A percentile compares a stretch with the other conserved stretches of the same genome.
These are phyloP conservation scores for Bacterosira constricta DNA, from an alignment of 108 stramenopile species.

Conservation along the genomic window DNA sequence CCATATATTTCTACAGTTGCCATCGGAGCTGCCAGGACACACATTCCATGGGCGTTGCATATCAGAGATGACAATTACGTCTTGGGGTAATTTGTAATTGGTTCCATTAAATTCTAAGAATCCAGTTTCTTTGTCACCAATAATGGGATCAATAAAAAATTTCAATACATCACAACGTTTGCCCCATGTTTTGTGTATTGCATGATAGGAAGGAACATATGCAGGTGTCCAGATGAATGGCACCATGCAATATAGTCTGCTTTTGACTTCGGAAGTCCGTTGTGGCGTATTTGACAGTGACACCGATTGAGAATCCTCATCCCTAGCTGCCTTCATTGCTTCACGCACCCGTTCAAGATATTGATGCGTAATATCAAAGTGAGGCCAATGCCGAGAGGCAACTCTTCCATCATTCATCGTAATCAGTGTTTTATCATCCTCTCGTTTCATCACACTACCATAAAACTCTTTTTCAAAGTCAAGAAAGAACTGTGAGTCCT, in stretches of 20 bases:
- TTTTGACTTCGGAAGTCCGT: neutral
- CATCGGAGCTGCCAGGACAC: slow-evolving; percentile 9
- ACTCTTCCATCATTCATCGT: neutral
- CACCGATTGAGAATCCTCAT: neutral
- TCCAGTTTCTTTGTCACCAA: slow-evolving; percentile 10
- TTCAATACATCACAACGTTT: slow-evolving; percentile 34
- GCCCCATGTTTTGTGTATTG: slow-evolving; percentile 37
- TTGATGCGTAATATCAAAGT: slow-evolving; percentile 1
- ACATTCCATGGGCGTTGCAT: slow-evolving; percentile 32
- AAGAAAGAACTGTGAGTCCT: slow-evolving; percentile 12
- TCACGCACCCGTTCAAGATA: slow-evolving; percentile 33
- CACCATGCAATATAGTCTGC: slow-evolving; percentile 47
- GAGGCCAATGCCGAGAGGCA: neutral
- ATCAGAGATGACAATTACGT: slow-evolving; percentile 21
- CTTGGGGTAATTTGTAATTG: slow-evolving; percentile 10
- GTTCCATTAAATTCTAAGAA: slow-evolving; percentile 30
- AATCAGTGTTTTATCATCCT: neutral
- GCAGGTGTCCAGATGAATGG: slow-evolving; percentile 35
- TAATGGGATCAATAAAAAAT: slow-evolving; percentile 40
- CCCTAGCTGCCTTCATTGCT: slow-evolving; percentile 23
- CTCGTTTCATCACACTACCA: slow-evolving; percentile 3
- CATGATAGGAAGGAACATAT: slow-evolving; percentile 23
- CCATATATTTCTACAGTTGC: slow-evolving; percentile 37
- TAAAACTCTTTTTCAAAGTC: slow-evolving; percentile 46
- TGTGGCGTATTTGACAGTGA: neutral